Percentiles rank a stretch among this genome's conserved stretches.
Conservation (phyloP, 345 rosid genomes). For the Limnanthes douglasii region DNA sequence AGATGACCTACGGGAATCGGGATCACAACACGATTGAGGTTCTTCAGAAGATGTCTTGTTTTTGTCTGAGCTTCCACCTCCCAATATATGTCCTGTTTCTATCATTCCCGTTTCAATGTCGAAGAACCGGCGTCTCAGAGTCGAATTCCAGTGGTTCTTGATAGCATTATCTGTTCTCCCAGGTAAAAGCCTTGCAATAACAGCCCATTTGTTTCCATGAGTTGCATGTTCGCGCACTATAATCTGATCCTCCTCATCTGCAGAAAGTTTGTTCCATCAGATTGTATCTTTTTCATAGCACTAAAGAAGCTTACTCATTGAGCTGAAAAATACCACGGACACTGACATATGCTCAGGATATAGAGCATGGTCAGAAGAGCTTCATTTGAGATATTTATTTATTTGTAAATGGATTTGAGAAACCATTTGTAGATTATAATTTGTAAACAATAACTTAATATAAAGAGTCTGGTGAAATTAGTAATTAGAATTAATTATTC, state of each 20-base stretch:
- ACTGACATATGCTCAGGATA: not conserved
- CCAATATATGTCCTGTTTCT: slow-evolving; percentile 20
- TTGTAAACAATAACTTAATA: not conserved
- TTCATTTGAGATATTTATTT: no score
- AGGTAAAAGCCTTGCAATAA: slow-evolving; percentile 56
- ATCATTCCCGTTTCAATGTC: slow-evolving; percentile 18
- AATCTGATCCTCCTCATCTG: slow-evolving; percentile 66
- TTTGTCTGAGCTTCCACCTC: slow-evolving; percentile 29
- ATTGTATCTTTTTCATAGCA: slow-evolving; percentile 3
- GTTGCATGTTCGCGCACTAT: slow-evolving; percentile 49
- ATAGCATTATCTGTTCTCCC: slow-evolving; percentile 92
- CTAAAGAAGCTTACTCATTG: not conserved
- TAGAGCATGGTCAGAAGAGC: no score
- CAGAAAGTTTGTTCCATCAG: slow-evolving; percentile 7
- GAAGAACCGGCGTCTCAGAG: slow-evolving; percentile 40
- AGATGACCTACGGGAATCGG: slow-evolving; percentile 27
- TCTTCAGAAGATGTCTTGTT: slow-evolving; percentile 54
- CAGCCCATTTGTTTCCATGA: slow-evolving; percentile 88
- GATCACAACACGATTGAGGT: slow-evolving; percentile 57
- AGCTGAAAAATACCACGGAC: not conserved
- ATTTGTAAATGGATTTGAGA: not conserved
- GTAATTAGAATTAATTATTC: no score
- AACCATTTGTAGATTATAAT: not conserved
- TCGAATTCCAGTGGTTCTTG: slow-evolving; percentile 86
- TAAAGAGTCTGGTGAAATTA: no score